These are phyloP conservation scores for Yamadazyma kitorensis DNA, from an alignment of 805 yeast genomes.

Conservation along the genomic window DNA sequence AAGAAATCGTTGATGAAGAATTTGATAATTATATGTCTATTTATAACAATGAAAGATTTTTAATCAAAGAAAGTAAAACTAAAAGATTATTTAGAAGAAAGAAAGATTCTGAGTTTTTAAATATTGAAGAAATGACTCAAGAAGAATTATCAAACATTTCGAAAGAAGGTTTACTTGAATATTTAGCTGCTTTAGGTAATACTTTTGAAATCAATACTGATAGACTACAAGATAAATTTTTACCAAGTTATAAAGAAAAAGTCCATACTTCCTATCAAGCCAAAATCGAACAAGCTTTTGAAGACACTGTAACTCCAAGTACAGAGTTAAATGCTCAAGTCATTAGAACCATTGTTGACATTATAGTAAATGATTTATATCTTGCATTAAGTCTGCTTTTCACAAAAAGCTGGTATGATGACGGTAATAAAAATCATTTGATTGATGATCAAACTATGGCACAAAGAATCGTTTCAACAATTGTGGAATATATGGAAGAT, in stretches of 20 bases:
- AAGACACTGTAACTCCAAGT: conserved; percentile 53
- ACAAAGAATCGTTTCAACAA: conserved; percentile 64
- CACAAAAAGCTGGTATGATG: conserved; percentile 69
- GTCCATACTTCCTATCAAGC: conserved; percentile 47
- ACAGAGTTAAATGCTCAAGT: conserved; percentile 78
- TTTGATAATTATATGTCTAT: conserved; percentile 38
- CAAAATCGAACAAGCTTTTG: conserved; percentile 34
- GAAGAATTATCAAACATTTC: conserved; percentile 37
- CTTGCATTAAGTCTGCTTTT: conserved; percentile 62
- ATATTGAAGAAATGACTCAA: conserved; percentile 38
- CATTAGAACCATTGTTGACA: conserved; percentile 62
- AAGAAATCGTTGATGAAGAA: conserved; percentile 47
- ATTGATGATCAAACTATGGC: conserved; percentile 44
- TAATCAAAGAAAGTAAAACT: conserved; percentile 44
- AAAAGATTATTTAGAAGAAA: conserved; percentile 32
- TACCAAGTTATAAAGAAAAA: conserved; percentile 57
- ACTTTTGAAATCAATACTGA: conserved; percentile 78
- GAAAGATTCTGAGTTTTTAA: conserved; percentile 16
- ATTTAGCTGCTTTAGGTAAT: conserved; percentile 78
- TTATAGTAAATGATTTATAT: conserved; percentile 70
- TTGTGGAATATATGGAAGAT: conserved; percentile 72
- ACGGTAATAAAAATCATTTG: conserved; percentile 24
- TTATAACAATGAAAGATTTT: conserved; percentile 36
- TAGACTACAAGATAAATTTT: conserved; percentile 61
- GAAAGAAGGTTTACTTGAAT: conserved; percentile 73